Evolutionary conservation across 345 rosid species (phyloP).

Genomic region (Bretschneidera sinensis): DNA sequence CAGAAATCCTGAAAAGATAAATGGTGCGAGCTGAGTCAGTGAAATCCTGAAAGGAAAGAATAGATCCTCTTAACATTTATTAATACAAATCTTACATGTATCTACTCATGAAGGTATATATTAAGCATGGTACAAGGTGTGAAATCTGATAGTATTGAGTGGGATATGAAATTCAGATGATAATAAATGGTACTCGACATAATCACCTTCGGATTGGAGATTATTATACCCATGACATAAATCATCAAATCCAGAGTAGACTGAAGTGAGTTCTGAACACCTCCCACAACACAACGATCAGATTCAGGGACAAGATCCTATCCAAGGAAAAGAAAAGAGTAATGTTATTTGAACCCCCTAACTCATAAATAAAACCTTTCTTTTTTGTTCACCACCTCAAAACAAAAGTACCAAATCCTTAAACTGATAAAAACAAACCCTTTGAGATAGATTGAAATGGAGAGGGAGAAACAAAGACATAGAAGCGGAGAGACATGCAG

Average conservation of each 20-base stretch:
- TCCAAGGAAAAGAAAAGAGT: neutral
- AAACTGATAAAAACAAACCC: no score
- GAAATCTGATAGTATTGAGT: neutral
- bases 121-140: neutral
- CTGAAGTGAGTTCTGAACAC: constrained; percentile 91
- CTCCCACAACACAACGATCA: constrained; percentile 85
- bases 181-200: no score
- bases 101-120: neutral
- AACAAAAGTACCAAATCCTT: no score
- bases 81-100: neutral
- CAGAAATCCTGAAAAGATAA: constrained; percentile 61
- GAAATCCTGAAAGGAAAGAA: neutral
- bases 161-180: neutral
- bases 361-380: no score
- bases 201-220: constrained; percentile 68
- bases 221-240: constrained; percentile 66
- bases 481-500: no score
- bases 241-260: constrained; percentile 58
- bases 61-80: neutral
- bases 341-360: no score
- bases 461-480: no score
- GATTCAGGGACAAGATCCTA: constrained; percentile 79
- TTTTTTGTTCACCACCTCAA: neutral
- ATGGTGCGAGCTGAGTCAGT: neutral
- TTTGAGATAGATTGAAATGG: no score